phyloP scores from a whole-genome alignment of 768 basidiomycete species.

The Crassisporium funariophilum region DNA sequence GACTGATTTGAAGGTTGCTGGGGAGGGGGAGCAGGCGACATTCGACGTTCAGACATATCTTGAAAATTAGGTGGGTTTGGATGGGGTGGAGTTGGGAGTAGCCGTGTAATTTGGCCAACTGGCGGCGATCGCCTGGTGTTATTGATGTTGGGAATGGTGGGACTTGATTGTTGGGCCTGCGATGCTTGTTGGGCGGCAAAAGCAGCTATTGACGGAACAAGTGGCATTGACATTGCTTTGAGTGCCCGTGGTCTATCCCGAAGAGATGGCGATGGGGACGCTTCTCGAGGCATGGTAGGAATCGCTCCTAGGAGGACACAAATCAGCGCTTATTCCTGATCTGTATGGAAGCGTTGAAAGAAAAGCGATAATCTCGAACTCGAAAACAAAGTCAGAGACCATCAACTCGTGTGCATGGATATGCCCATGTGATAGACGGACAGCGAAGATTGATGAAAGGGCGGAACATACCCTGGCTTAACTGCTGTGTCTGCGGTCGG shows the following conservation, averaged over 20 bases:
- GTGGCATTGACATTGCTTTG: conserved; percentile 64
- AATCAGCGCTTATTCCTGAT: conserved; percentile 27
- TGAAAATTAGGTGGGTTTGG: conserved; percentile 35
- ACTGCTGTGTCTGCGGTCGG: conserved; percentile 50
- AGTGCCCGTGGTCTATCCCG: conserved; percentile 53
- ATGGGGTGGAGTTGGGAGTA: conserved; percentile 49
- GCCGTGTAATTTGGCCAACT: conserved; percentile 34
- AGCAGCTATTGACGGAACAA: conserved; percentile 57
- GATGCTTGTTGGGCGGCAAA: conserved; percentile 41
- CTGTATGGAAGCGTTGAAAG: conserved; percentile 19
- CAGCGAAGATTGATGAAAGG: conserved; percentile 15
- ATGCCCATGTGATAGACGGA: conserved; percentile 21
- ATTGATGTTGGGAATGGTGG: conserved; percentile 43
- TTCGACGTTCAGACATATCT: conserved; percentile 33
- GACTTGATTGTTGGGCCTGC: conserved; percentile 44
- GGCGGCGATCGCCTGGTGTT: conserved; percentile 40
- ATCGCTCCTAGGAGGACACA: conserved; percentile 36
- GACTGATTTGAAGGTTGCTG: conserved; percentile 33
- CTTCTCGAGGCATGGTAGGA: conserved; percentile 45
- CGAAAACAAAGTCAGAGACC: no score
- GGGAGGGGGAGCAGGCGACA: conserved; percentile 34
- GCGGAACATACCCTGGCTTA: conserved; percentile 50
- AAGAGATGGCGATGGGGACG: conserved; percentile 51
- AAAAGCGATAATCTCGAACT: no score
- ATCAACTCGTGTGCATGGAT: conserved; percentile 13